phyloP scores from a whole-genome alignment of 176 grass and related monocot species.

The Calamus simplicifolius region DNA sequence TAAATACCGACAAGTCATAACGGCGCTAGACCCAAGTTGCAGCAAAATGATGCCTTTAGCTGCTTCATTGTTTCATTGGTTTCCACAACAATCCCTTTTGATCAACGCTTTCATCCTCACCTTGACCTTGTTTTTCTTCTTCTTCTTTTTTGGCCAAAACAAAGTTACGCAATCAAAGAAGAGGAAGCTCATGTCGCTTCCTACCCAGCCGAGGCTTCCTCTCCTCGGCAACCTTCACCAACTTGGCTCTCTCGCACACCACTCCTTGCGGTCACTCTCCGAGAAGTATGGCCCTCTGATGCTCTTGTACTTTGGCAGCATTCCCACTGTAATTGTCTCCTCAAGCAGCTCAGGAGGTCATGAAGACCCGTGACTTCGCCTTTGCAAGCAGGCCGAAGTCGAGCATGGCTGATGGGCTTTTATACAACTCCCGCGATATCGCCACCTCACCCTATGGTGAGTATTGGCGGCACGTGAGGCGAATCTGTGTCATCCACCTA shows the following conservation, averaged over 20 bases:
- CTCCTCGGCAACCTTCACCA: constrained; percentile 50
- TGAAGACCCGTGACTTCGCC: constrained; percentile 10
- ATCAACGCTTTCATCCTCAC: neutral
- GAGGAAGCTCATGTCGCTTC: neutral
- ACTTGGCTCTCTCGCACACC: constrained; percentile 31
- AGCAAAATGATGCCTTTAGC: too few relatives aligned
- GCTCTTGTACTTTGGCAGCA: constrained; percentile 8
- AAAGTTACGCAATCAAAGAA: neutral
- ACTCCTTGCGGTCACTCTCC: constrained; percentile 22
- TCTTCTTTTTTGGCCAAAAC: constrained; percentile 6
- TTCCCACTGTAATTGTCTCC: constrained; percentile 32
- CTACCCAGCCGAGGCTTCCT: constrained; percentile 30
- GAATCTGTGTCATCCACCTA: constrained; percentile 30
- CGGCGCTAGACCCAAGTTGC: too few relatives aligned
- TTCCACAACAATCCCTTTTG: neutral
- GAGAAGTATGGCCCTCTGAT: constrained; percentile 14
- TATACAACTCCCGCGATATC: constrained; percentile 1
- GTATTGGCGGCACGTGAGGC: constrained; percentile 34
- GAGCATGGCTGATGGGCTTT: neutral
- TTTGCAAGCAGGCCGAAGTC: neutral
- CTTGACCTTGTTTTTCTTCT: neutral
- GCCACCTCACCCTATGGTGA: constrained; percentile 39
- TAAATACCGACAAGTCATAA: too few relatives aligned
- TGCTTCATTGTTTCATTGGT: too few relatives aligned
- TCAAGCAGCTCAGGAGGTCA: constrained; percentile 27